Evolutionary conservation across 306 rosid genomes (phyloP).

Genomic region (Vigna angularis): DNA sequence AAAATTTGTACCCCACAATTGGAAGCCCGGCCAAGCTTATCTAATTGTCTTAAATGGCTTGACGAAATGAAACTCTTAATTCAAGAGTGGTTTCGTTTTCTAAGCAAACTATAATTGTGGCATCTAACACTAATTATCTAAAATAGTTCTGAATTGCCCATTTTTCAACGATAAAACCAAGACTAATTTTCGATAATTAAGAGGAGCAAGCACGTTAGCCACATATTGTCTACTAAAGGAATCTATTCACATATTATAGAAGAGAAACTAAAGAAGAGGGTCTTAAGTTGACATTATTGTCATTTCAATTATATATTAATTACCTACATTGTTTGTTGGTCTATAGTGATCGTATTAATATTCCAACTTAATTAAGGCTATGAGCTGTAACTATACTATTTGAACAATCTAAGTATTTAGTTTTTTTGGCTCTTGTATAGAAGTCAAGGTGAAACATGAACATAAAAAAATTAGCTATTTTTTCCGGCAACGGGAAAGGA

Average conservation of each 20-base stretch:
- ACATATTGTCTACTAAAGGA: slow-evolving; percentile 39
- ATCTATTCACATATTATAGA: slow-evolving; percentile 25
- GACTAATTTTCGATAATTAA: slow-evolving; percentile 26
- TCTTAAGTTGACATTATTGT: slow-evolving; percentile 14
- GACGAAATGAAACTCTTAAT: slow-evolving; percentile 6
- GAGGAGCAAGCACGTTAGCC: slow-evolving; percentile 48
- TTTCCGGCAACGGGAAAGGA: slow-evolving; percentile 50
- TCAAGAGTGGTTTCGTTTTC: slow-evolving; percentile 16
- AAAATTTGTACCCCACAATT: slow-evolving; percentile 16
- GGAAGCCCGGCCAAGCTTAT: background rate
- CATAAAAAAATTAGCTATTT: slow-evolving; percentile 7
- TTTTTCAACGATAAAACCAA: slow-evolving; percentile 36
- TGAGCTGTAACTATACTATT: slow-evolving; percentile 33
- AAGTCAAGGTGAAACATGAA: slow-evolving; percentile 39
- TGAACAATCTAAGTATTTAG: slow-evolving; percentile 12
- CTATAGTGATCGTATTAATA: background rate
- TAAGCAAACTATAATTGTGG: background rate
- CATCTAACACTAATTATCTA: slow-evolving; percentile 29
- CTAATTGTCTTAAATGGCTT: slow-evolving; percentile 33
- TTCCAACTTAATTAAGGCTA: slow-evolving; percentile 43
- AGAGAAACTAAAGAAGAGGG: background rate
- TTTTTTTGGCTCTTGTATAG: background rate
- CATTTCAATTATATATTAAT: slow-evolving; percentile 13
- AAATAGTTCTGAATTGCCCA: slow-evolving; percentile 32
- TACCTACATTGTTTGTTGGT: slow-evolving; percentile 37